Base-by-base conservation (phyloP, 768 basidiomycete species). In the Pisolithus microcarpus region DNA sequence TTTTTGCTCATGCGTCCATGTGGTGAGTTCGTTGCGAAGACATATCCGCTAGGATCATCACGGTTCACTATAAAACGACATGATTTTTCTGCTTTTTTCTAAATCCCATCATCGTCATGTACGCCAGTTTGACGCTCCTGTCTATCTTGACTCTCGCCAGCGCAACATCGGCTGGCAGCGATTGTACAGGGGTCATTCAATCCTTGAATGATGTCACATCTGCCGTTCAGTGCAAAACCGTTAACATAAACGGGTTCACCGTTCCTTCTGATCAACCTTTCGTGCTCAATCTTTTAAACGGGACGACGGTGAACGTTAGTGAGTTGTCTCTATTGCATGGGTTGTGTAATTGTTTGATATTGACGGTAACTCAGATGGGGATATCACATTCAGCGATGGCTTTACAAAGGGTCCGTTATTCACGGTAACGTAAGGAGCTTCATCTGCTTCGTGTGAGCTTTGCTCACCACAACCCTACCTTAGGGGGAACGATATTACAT, bases 261-360 rank as follows among this genome's bases (percentile, higher is more conserved):
- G 81, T 82, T 34, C 76, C 81, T 11, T 75, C 71, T 31, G 80
- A 79, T 13, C 46, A 75, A 63, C 74, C 70, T 0, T 72, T 84
- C 58, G 69, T 66, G 15, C 71, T 85, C 28, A 55, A 62, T 18
- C 68, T 84, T 31, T 52, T 69, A 38, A 56, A 63, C 23, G 77
- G 77, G 5, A 75, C 80, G 2, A 80, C 72, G 4, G 83, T 85
- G 52, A 82, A 77, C 45, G 64, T 85, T 65, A 63, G 81, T 82
- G 56, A 59, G 78, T 66, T 30, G 9, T 5, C 8, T 40, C 5
- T 10, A 15, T 24, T 10, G 15, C 13, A n/a, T 23, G 8, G 55
- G 18, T 28, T 28, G 0, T 16, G 10, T 34, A 18, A 11, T 38
- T 19, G 13, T 4, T 36, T 48, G 37, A 52, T 13, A 31, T 16